Evolutionary conservation across 805 yeast species (phyloP), one percentile per base, ranked within the genome.

Genomic region (Yamadazyma endophytica): DNA sequence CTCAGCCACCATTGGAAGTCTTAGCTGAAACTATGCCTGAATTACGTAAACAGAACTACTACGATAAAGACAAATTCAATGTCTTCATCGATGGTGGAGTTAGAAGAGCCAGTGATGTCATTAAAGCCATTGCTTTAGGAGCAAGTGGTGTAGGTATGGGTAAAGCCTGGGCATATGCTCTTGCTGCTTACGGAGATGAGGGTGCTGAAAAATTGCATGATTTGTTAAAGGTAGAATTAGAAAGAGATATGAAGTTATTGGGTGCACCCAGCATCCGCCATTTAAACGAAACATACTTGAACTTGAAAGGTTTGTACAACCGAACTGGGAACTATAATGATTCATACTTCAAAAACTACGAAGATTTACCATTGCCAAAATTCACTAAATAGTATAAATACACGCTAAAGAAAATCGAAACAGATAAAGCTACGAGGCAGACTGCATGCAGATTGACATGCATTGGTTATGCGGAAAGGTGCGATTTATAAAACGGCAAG

Each of bases 161-260:
- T 17, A 64, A 85, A 50, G 78, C 82, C 5, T 71, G 77, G 49
- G 45, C 78, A 20, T 80, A 77, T 42, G 79, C 84, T 9, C 75
- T 75, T 50, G 64, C 79, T 4, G 64, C 73, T 5, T 77, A 75
- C 45, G 85, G 86, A 13, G 79, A 75, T 41, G 68, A 64, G 11
- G 85, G 86, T 42, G 84, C 77, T 16, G 61, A 67, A 13, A 73
- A 64, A 42, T 75, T 79, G 1, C 64, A 76, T 33, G 73, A 73
- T 33, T 56, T 85, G 33, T 58, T 86, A 40, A 73, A 73, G 39
- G 82, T 76, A 36, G 95, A 86, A 52, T 43, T 86, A 19, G 77
- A 68, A 32, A 78, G 81, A 80, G 75, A 79, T 49, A 81, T 87
- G 94, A 69, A 90, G 40, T 62, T 87, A 31, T 53, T 86, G 21